Conservation (phyloP, 2,329 filamentous ascomycete genomes). For the Chaetomium sp. region DNA sequence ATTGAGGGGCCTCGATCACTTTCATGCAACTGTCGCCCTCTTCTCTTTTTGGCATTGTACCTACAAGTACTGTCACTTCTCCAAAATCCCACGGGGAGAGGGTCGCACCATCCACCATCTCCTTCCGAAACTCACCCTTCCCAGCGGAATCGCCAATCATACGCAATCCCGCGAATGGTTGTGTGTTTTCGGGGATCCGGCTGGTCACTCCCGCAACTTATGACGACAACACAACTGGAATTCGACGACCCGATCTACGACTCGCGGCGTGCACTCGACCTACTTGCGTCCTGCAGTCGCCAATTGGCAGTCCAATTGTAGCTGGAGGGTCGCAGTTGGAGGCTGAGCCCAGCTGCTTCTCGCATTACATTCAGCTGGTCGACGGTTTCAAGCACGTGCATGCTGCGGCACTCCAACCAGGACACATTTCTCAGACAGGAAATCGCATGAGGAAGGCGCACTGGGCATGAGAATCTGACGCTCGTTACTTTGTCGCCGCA, state of each 20-base stretch:
- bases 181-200: not conserved
- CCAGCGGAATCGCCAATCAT: not conserved
- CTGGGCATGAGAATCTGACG: constrained; percentile 22
- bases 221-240: constrained; percentile 12
- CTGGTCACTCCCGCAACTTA: not conserved
- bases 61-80: not conserved
- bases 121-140: not conserved
- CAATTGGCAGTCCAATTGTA: constrained; percentile 24
- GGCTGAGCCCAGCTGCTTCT: constrained; percentile 6
- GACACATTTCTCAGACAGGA: constrained; percentile 20
- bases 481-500: constrained; percentile 22
- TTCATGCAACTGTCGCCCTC: constrained; percentile 9
- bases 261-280: not conserved
- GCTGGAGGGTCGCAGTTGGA: constrained; percentile 24
- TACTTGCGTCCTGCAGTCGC: not conserved
- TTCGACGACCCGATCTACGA: not conserved
- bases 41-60: constrained; percentile 6
- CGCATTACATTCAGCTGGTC: constrained; percentile 23
- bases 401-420: constrained; percentile 11
- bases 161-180: not conserved
- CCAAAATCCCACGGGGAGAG: not conserved
- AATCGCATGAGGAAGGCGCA: constrained; percentile 29
- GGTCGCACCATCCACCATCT: not conserved
- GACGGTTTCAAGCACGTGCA: constrained; percentile 8
- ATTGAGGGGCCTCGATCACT: constrained; percentile 4